These are phyloP conservation scores for Lathyrus sativus DNA, from an alignment of 306 rosid species.

Conservation along the genomic window DNA sequence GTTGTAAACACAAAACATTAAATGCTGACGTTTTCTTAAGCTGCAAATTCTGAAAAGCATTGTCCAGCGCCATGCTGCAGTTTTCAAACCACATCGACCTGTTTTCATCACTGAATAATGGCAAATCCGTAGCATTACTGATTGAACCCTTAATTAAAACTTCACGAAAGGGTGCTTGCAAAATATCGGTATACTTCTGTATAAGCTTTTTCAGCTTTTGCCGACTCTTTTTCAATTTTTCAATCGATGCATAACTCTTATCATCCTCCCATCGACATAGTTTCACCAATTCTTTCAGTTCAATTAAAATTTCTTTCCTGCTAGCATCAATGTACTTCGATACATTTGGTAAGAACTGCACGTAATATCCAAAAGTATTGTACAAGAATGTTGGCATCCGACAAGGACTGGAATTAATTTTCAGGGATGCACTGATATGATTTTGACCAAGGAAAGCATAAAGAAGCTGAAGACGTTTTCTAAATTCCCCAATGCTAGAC, in stretches of 20 bases:
- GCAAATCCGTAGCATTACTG: conserved; percentile 44
- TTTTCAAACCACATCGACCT: conserved; percentile 71
- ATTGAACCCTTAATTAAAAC: conserved; percentile 36
- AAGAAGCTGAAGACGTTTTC: conserved; percentile 86
- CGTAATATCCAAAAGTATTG: conserved; percentile 82
- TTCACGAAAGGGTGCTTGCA: conserved; percentile 67
- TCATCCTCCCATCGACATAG: conserved; percentile 70
- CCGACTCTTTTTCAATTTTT: conserved; percentile 61
- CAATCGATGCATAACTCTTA: conserved; percentile 59
- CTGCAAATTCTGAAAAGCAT: conserved; percentile 50
- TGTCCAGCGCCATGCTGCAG: conserved; percentile 45
- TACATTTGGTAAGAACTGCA: conserved; percentile 75
- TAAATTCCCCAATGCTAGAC: conserved; percentile 88
- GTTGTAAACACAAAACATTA: conserved; percentile 30
- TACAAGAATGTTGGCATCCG: conserved; percentile 53
- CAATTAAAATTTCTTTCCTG: conserved; percentile 57
- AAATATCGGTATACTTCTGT: conserved; percentile 72
- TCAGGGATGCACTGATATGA: conserved; percentile 46
- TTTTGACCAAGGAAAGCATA: conserved; percentile 88
- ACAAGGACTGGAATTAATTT: conserved; percentile 46
- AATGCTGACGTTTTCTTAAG: conserved; percentile 37
- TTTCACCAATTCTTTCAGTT: conserved; percentile 64
- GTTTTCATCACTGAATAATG: conserved; percentile 48
- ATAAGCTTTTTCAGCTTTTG: conserved; percentile 82
- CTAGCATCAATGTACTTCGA: conserved; percentile 57